Evolutionary conservation across 2,329 filamentous ascomycete species (phyloP).

Genomic region (Sclerotinia minor): DNA sequence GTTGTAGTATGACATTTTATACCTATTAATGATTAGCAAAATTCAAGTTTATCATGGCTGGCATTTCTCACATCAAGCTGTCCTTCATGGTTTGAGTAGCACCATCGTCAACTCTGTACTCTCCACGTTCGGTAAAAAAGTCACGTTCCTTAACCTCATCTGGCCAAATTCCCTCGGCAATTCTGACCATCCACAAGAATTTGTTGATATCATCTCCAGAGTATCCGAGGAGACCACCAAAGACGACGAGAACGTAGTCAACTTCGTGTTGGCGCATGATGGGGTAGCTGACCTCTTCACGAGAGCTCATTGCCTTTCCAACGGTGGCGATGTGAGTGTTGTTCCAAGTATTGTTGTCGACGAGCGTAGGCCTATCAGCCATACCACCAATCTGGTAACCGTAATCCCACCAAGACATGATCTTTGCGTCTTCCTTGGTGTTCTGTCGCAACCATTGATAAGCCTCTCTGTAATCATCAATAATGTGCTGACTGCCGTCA

Average conservation of each 20-base stretch:
- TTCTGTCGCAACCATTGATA: slow-evolving; percentile 99
- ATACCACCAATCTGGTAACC: slow-evolving; percentile 99
- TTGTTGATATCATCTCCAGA: slow-evolving; percentile 99
- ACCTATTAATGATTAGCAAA: slow-evolving; percentile 58
- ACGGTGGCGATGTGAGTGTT: slow-evolving; percentile 99
- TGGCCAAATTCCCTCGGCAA: slow-evolving; percentile 99
- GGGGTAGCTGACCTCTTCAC: slow-evolving; percentile 96
- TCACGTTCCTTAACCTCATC: slow-evolving; percentile 96
- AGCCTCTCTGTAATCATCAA: slow-evolving; percentile 98
- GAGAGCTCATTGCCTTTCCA: slow-evolving; percentile 96
- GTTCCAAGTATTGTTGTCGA: slow-evolving; percentile 99
- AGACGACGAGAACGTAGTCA: slow-evolving; percentile 97
- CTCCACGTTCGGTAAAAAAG: slow-evolving; percentile 90
- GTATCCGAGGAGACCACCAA: slow-evolving; percentile 93
- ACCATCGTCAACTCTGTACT: slow-evolving; percentile 91
- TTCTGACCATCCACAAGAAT: slow-evolving; percentile 99
- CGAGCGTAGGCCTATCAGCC: slow-evolving; percentile 93
- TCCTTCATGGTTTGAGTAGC: slow-evolving; percentile 98
- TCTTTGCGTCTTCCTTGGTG: slow-evolving; percentile 90
- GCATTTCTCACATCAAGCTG: slow-evolving; percentile 82
- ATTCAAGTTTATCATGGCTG: neutral
- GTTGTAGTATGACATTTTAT: slow-evolving; percentile 99
- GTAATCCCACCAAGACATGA: slow-evolving; percentile 99
- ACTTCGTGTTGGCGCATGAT: slow-evolving; percentile 99
- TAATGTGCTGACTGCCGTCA: slow-evolving; percentile 96